These are phyloP conservation scores for Syzygium aqueum DNA, from an alignment of 345 rosid genomes.

Conservation along the genomic window DNA sequence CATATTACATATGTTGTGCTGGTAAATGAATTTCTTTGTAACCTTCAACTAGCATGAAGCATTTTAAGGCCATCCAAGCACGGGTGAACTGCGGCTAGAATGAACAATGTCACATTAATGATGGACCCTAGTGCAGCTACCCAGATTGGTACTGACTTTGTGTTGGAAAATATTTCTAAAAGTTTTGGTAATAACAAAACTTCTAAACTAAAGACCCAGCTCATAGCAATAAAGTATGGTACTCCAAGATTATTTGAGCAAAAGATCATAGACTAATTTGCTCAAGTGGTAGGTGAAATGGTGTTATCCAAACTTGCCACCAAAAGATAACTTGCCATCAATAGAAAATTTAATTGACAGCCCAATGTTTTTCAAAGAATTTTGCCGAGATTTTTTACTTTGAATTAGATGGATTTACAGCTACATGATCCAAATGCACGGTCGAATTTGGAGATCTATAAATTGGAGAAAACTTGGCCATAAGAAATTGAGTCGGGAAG, in stretches of 20 bases:
- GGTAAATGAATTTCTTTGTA: background rate
- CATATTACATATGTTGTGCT: background rate
- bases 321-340: background rate
- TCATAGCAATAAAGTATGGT: background rate
- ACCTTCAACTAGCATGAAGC: background rate
- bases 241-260: background rate
- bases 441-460: no score
- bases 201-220: background rate
- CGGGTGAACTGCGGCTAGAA: background rate
- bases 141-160: background rate
- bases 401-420: background rate
- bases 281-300: background rate
- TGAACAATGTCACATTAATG: no score
- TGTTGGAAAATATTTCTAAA: background rate
- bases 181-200: background rate
- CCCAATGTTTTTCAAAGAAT: background rate
- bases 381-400: background rate
- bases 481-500: no score
- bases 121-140: background rate
- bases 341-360: background rate
- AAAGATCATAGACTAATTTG: background rate
- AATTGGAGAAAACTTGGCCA: no score
- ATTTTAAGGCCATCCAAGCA: background rate
- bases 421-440: background rate
- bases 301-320: accelerated